Conservation (phyloP, 208 protist species). For the Lotmaria passim region DNA sequence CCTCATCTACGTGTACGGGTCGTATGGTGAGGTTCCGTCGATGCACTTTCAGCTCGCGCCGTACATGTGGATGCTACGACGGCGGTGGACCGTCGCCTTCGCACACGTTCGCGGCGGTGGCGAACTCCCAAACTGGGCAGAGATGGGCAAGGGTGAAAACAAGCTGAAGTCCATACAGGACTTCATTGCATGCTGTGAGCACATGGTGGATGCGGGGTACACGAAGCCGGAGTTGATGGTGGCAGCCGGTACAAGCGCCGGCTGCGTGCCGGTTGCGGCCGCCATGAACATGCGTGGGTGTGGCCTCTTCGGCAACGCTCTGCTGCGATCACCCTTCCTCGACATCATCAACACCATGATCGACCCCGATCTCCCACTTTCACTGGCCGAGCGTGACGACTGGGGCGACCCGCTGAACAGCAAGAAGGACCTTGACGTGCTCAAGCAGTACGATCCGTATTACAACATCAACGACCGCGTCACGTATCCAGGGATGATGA, state of each 20-base stretch:
- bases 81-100: slow-evolving; percentile 90
- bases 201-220: slow-evolving; percentile 90
- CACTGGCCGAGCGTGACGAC: slow-evolving; percentile 91
- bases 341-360: slow-evolving; percentile 95
- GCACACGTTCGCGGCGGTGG: slow-evolving; percentile 94
- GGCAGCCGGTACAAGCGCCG: slow-evolving; percentile 90
- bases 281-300: slow-evolving; percentile 92
- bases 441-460: slow-evolving; percentile 89
- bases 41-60: slow-evolving; percentile 94
- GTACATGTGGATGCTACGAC: slow-evolving; percentile 93
- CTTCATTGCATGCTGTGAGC: slow-evolving; percentile 92
- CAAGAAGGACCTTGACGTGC: slow-evolving; percentile 58
- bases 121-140: slow-evolving; percentile 87
- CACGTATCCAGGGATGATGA: slow-evolving; percentile 91
- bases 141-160: slow-evolving; percentile 75
- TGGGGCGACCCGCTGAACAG: slow-evolving; percentile 94
- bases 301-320: slow-evolving; percentile 83
- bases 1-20: slow-evolving; percentile 92
- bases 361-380: slow-evolving; percentile 90
- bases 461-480: slow-evolving; percentile 92
- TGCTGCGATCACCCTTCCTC: slow-evolving; percentile 93
- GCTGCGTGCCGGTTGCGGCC: slow-evolving; percentile 94
- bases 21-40: slow-evolving; percentile 90
- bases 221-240: slow-evolving; percentile 89
- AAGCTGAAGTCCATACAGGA: slow-evolving; percentile 93